Evolutionary conservation across 1,284 basidiomycete species (phyloP), one percentile per base, ranked within the genome.

Genomic region (Cutaneotrichosporon curvatum): DNA sequence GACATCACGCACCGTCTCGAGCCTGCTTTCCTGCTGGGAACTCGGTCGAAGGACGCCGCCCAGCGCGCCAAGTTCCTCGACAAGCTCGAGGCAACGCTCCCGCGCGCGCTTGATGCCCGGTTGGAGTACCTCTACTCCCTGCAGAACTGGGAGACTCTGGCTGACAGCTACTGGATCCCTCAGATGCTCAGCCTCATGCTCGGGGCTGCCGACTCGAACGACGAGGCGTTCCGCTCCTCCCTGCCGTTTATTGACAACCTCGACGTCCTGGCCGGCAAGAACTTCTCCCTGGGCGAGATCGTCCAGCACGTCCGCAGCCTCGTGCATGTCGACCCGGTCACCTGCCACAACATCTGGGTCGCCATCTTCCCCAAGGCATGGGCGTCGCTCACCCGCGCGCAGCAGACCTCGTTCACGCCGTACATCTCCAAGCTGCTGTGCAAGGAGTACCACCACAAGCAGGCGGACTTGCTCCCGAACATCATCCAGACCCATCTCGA

Each of bases 1-100:
- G 95, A 99, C 59, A 76, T 98, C 50, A 99, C 95, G 0, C 85
- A 88, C 41, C 82, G 90, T 14, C 78, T 99, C 18, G 96, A 99
- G 64, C 83, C 86, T 23, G 84, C 91, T 0, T 99, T 98, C 76
- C 76, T 98, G 32, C 77, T 97, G 22, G 95, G 95, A 4, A 94
- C 88, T 64, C 82, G 89, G 25, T 84, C 86, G 16, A 79, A 84
- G 56, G 89, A 97, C 61, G 76, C 85, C 0, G 71, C 74, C 8
- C 78, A 97, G 38, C 82, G 95, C 31, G 83, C 86, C 55, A 80
- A 81, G 44, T 99, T 98, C 73, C 79, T 97, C 60, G 87, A 91
- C 64, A 79, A 97, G 43, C 78, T 98, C 53, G 94, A 98, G 63
- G 76, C 81, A 54, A 94, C 87, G 60, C 81, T 98, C 35, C 87